Base-by-base conservation (phyloP, 305 asterid genomes). In the Plantago lanceolata region DNA sequence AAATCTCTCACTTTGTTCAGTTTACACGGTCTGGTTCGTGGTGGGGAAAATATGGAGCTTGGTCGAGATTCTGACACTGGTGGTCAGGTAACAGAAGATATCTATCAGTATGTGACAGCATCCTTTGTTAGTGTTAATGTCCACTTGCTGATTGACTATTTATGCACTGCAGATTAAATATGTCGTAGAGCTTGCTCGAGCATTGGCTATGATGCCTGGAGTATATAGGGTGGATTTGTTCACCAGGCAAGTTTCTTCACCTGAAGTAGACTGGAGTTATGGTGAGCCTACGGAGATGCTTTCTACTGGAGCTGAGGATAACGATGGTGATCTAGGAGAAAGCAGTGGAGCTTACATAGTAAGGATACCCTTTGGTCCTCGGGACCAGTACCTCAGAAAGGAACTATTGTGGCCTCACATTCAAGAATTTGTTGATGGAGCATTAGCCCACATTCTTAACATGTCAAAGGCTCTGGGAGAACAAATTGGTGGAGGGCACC, bases 11-110 rank as follows among this genome's bases (percentile, higher is more conserved):
- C 74, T 54, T 65, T 76, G 62, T 64, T 71, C 81, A 91, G 98
- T 73, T 75, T 92, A 48, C 98, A 89, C 64, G 98, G 98, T 43
- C 77, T 88, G 69, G 96, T 89, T 48, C 94, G 96, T 44, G 96
- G 96, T 43, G 96, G 98, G 52, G 98, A 89, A 68, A 89, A 92
- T 63, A 89, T 92, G 98, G 96, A 92, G 79, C 98, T 92, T 65
- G 98, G 98, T 61, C 85, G 98, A 52, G 98, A 91, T 78, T 86
- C 96, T 17, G 98, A 92, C 67, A 92, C 98, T 0, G 98, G 96
- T 57, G 96, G 98, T 63, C 98, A 92, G 94, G 97, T 86, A 77
- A 62, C 50, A 19, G 24, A 17, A 21, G 19, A 49, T 35, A 18
- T 57, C 64, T 31, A n/a, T 28, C 19, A 14, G 17, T 28, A n/a